A percentile compares a stretch with the other conserved stretches of the same genome.
Conservation (phyloP, 1,284 basidiomycete species). For the Pyrrhoderma lamaoense region DNA sequence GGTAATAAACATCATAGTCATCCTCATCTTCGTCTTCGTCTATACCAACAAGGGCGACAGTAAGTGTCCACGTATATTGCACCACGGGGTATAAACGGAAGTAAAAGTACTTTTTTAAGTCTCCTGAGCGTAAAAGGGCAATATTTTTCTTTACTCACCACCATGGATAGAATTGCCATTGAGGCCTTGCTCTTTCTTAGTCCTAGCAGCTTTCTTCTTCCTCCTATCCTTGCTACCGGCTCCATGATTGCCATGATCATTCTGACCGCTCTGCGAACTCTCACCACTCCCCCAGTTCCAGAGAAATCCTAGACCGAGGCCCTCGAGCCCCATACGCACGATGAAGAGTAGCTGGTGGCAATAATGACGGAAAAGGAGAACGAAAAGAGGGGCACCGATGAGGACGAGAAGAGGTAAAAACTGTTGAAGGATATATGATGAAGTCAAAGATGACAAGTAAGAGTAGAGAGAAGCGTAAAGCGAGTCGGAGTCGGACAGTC, state of each 20-base stretch:
- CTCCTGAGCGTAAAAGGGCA: too few species aligned
- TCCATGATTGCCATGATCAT: not conserved
- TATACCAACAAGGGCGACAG: not conserved
- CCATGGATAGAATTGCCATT: slow-evolving; percentile 27
- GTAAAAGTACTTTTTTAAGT: too few species aligned
- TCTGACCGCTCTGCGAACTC: not conserved
- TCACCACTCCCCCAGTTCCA: slow-evolving; percentile 10
- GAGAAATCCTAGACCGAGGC: slow-evolving; percentile 2
- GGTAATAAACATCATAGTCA: slow-evolving; percentile 49
- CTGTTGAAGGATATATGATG: slow-evolving; percentile 11
- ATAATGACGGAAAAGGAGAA: slow-evolving; percentile 10
- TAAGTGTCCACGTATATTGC: not conserved
- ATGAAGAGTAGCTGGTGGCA: slow-evolving; percentile 2
- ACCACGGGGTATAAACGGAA: too few species aligned
- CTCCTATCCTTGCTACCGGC: slow-evolving; percentile 30
- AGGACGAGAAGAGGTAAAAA: slow-evolving; percentile 15
- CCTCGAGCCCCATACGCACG: slow-evolving; percentile 12
- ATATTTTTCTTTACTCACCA: slow-evolving; percentile 23
- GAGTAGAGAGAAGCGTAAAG: not conserved
- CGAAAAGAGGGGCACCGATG: slow-evolving; percentile 11
- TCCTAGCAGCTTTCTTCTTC: slow-evolving; percentile 30
- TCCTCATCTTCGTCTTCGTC: slow-evolving; percentile 17
- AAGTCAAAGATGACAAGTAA: slow-evolving; percentile 2
- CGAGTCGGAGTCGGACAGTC: too few species aligned
- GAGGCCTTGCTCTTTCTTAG: slow-evolving; percentile 16